phyloP scores from a whole-genome alignment of 805 yeast genomes.

The Alloascoidea africana region DNA sequence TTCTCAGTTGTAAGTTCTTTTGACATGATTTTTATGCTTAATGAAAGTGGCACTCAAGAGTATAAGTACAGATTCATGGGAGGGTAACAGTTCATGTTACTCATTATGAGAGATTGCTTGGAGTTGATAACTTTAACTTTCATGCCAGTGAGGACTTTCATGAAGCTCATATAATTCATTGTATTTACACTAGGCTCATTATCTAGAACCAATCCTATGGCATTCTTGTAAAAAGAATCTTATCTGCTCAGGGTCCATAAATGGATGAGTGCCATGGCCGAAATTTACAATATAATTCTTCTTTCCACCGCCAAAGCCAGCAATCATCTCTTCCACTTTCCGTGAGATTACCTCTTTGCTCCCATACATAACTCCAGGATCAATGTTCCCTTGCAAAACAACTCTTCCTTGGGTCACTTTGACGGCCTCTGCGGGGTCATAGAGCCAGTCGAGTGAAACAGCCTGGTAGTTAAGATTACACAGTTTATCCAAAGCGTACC shows the following conservation, averaged over 20 bases:
- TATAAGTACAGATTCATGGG: too few species aligned
- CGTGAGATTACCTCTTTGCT: slow-evolving; percentile 62
- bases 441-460: slow-evolving; percentile 90
- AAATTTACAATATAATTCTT: slow-evolving; percentile 84
- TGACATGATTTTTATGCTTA: too few species aligned
- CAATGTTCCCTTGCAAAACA: slow-evolving; percentile 86
- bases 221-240: slow-evolving; percentile 77
- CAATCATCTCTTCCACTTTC: slow-evolving; percentile 79
- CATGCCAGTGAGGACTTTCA: too few species aligned
- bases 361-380: slow-evolving; percentile 92
- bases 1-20: too few species aligned
- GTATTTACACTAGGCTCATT: too few species aligned
- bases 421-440: slow-evolving; percentile 75
- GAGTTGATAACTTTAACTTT: too few species aligned
- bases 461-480: slow-evolving; percentile 71
- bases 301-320: slow-evolving; percentile 90
- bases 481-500: slow-evolving; percentile 86
- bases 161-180: too few species aligned
- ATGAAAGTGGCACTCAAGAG: too few species aligned
- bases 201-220: slow-evolving; percentile 55
- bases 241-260: slow-evolving; percentile 87
- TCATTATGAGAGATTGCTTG: too few species aligned
- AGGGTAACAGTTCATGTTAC: too few species aligned
- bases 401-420: slow-evolving; percentile 60
- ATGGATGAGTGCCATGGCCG: slow-evolving; percentile 98